These are phyloP conservation scores for Aspergillus panamensis DNA, from an alignment of 495 filamentous ascomycete genomes.

Conservation along the genomic window DNA sequence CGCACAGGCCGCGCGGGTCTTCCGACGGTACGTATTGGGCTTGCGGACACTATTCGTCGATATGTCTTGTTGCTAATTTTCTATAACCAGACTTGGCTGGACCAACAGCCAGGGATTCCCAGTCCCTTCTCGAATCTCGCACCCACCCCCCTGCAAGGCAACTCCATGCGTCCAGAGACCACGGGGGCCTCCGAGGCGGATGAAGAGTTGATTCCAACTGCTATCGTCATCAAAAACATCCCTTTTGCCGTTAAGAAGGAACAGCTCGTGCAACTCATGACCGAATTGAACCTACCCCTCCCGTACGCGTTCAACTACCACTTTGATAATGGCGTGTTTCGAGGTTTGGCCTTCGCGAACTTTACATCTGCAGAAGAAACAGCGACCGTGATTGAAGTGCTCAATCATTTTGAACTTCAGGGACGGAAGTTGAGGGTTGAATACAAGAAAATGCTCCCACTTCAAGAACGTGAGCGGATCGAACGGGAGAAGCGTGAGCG, in stretches of 20 bases:
- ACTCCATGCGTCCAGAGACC: slow-evolving; percentile 50
- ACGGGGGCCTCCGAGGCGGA: slow-evolving; percentile 54
- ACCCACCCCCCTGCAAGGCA: slow-evolving; percentile 48
- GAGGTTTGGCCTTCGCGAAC: slow-evolving; percentile 95
- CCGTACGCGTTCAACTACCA: slow-evolving; percentile 99
- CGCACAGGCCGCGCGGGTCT: slow-evolving; percentile 51
- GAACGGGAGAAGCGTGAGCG: slow-evolving; percentile 97
- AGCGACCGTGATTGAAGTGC: slow-evolving; percentile 76
- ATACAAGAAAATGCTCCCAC: slow-evolving; percentile 98
- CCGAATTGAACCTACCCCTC: slow-evolving; percentile 80
- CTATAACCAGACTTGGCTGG: slow-evolving; percentile 54
- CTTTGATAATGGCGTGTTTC: slow-evolving; percentile 97
- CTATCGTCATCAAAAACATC: slow-evolving; percentile 99
- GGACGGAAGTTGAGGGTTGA: slow-evolving; percentile 92
- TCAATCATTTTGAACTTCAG: slow-evolving; percentile 95
- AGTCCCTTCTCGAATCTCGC: slow-evolving; percentile 52
- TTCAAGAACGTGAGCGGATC: slow-evolving; percentile 91
- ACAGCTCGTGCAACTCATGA: slow-evolving; percentile 88
- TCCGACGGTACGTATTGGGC: slow-evolving; percentile 51
- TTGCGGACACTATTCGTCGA: neutral
- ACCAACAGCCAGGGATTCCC: slow-evolving; percentile 53
- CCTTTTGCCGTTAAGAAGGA: slow-evolving; percentile 98
- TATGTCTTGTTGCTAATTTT: slow-evolving; percentile 8
- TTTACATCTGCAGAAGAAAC: slow-evolving; percentile 96
- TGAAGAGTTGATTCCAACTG: slow-evolving; percentile 92